A percentile compares a stretch with the other conserved stretches of the same genome.
phyloP scores from a whole-genome alignment of 768 basidiomycete species.

The Trametes meyenii region DNA sequence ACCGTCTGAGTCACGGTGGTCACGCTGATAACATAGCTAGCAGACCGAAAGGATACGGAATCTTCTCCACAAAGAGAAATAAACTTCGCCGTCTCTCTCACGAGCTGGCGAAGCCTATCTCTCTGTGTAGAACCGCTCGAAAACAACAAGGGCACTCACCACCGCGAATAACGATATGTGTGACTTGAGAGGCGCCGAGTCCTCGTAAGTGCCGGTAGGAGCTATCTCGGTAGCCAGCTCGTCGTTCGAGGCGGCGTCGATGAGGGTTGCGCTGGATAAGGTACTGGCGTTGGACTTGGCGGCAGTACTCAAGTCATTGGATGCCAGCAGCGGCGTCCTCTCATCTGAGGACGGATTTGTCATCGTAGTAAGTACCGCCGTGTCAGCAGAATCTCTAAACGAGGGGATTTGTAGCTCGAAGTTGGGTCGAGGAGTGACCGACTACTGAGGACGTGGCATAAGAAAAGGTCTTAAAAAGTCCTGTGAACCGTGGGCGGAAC shows the following conservation, averaged over 20 bases:
- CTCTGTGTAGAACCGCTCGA: not conserved
- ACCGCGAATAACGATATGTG: conserved; percentile 18
- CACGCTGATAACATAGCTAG: too few species aligned
- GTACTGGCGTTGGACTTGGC: not conserved
- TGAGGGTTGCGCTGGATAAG: too few species aligned
- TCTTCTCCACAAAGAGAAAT: too few species aligned
- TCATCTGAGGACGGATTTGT: too few species aligned
- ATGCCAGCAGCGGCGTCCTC: conserved; percentile 7
- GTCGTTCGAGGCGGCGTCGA: not conserved
- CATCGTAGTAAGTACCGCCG: too few species aligned
- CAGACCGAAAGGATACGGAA: too few species aligned
- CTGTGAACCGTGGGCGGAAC: not conserved
- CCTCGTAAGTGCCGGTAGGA: not conserved
- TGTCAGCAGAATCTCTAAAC: too few species aligned
- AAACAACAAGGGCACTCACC: conserved; percentile 6
- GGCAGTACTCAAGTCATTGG: not conserved
- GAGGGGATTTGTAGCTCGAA: not conserved
- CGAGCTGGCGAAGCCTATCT: not conserved
- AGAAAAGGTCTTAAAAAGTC: not conserved
- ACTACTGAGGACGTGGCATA: not conserved
- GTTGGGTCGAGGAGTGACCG: not conserved
- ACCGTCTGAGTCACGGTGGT: too few species aligned
- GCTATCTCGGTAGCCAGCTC: not conserved
- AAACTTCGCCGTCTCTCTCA: not conserved
- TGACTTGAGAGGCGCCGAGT: conserved; percentile 9